Percentiles rank a stretch among this genome's conserved stretches.
Conservation (phyloP, 768 basidiomycete species). For the Kwoniella dendrophila region DNA sequence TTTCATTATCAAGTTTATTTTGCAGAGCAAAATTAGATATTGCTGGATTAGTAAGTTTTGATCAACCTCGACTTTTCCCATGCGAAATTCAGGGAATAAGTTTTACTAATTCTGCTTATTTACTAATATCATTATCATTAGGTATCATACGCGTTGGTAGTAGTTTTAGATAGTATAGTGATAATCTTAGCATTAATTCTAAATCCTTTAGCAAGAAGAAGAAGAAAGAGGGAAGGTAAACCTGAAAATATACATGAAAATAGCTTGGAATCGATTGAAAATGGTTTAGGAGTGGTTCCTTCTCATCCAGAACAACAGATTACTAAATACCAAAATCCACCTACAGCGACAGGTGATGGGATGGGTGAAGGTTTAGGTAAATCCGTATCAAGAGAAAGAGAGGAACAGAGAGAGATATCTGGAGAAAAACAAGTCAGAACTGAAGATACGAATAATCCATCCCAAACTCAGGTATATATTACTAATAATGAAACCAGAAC, state of each 20-base stretch:
- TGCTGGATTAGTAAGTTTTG: constrained; percentile 63
- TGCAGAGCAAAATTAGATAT: constrained; percentile 69
- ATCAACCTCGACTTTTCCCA: too few species aligned
- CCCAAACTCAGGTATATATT: too few species aligned
- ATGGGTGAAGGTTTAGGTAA: constrained; percentile 18
- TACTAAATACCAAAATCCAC: too few species aligned
- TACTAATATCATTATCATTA: too few species aligned
- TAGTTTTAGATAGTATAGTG: constrained; percentile 67
- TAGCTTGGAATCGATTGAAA: not conserved
- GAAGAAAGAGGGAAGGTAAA: constrained; percentile 28
- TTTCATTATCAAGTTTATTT: constrained; percentile 69
- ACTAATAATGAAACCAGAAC: not conserved
- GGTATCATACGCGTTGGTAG: constrained; percentile 64
- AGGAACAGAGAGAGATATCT: not conserved
- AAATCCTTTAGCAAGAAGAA: constrained; percentile 61
- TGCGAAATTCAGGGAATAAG: not conserved
- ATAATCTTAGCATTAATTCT: constrained; percentile 67
- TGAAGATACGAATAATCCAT: not conserved
- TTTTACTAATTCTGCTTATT: too few species aligned
- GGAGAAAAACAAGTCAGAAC: not conserved
- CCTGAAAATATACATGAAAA: constrained; percentile 9
- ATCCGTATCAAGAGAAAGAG: constrained; percentile 8
- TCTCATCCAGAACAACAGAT: not conserved
- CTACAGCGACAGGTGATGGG: constrained; percentile 11
- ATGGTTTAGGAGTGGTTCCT: not conserved